Percentiles rank a stretch among this genome's conserved stretches.
phyloP scores from a whole-genome alignment of 1,139 yeast species.

The Sugiyamaella grinbergsii region DNA sequence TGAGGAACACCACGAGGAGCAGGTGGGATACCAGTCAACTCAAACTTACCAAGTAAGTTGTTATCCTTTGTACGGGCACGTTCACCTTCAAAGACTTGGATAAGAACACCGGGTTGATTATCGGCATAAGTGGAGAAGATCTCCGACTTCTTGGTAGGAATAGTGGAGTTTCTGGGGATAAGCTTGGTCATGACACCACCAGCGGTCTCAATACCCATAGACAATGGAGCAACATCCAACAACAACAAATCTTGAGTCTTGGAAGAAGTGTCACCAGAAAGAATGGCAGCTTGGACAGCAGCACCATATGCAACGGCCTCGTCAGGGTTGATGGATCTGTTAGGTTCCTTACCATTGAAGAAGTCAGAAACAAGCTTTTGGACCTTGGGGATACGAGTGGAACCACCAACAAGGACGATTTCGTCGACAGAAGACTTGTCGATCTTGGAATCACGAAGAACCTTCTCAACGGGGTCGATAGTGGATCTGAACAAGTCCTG shows the following conservation, averaged over 20 bases:
- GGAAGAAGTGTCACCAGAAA: conserved; percentile 83
- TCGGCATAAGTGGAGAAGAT: conserved; percentile 89
- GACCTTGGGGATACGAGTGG: conserved; percentile 99
- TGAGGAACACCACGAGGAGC: conserved; percentile 97
- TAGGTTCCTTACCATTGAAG: conserved; percentile 97
- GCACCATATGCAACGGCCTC: conserved; percentile 99
- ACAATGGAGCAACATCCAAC: conserved; percentile 85
- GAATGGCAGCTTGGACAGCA: conserved; percentile 87
- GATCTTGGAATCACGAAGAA: conserved; percentile 91
- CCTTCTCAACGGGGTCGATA: conserved; percentile 97
- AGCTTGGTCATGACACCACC: conserved; percentile 94
- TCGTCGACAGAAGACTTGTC: conserved; percentile 89
- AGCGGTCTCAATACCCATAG: conserved; percentile 91
- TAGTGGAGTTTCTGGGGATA: conserved; percentile 88
- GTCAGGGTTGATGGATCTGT: conserved; percentile 97
- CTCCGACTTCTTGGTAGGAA: conserved; percentile 92
- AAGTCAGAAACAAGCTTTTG: conserved; percentile 96
- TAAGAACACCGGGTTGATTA: conserved; percentile 92
- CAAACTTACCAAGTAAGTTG: conserved; percentile 92
- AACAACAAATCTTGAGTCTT: conserved; percentile 82
- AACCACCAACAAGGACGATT: conserved; percentile 99
- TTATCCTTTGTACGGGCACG: conserved; percentile 91
- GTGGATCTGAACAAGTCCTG: conserved; percentile 95
- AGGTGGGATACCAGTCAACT: conserved; percentile 89
- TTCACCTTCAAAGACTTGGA: conserved; percentile 93